Conservation (phyloP, 2,329 filamentous ascomycete genomes). For the Penicillium sclerotiorum region DNA sequence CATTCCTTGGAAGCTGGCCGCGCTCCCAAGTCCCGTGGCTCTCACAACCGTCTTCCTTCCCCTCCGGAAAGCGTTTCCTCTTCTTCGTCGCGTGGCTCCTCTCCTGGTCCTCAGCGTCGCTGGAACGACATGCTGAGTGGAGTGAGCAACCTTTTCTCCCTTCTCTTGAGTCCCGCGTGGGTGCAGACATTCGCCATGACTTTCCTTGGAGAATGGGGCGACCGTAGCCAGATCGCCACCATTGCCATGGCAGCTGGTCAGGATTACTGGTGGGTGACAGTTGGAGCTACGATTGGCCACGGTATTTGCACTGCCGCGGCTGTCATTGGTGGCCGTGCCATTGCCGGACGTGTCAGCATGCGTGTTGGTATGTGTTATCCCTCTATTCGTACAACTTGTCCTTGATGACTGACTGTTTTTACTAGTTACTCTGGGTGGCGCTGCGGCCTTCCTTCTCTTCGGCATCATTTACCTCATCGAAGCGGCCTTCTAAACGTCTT, state of each 20-base stretch:
- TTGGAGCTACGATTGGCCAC: slow-evolving; percentile 84
- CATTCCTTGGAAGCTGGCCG: slow-evolving; percentile 81
- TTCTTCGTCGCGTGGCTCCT: slow-evolving; percentile 67
- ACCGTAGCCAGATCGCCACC: slow-evolving; percentile 95
- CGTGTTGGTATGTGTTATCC: slow-evolving; percentile 76
- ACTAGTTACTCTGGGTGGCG: slow-evolving; percentile 87
- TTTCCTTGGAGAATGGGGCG: slow-evolving; percentile 97
- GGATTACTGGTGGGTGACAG: slow-evolving; percentile 98
- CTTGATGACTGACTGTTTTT: slow-evolving; percentile 16
- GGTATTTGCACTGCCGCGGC: slow-evolving; percentile 87
- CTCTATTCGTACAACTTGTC: neutral
- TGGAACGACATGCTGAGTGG: slow-evolving; percentile 59
- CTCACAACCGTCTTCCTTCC: slow-evolving; percentile 73
- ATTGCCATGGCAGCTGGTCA: slow-evolving; percentile 98
- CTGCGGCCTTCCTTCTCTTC: slow-evolving; percentile 85
- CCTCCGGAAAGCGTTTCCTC: slow-evolving; percentile 78
- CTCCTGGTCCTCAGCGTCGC: slow-evolving; percentile 49
- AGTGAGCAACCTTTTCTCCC: slow-evolving; percentile 79
- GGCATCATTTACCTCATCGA: slow-evolving; percentile 90
- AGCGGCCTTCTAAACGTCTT: slow-evolving; percentile 59
- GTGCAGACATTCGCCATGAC: slow-evolving; percentile 99
- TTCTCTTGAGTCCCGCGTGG: slow-evolving; percentile 93
- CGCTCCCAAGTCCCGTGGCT: slow-evolving; percentile 69
- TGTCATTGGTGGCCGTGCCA: slow-evolving; percentile 86
- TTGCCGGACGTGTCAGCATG: slow-evolving; percentile 92